phyloP scores from a whole-genome alignment of 148 eudicot genomes.

The Diospyros kaki region DNA sequence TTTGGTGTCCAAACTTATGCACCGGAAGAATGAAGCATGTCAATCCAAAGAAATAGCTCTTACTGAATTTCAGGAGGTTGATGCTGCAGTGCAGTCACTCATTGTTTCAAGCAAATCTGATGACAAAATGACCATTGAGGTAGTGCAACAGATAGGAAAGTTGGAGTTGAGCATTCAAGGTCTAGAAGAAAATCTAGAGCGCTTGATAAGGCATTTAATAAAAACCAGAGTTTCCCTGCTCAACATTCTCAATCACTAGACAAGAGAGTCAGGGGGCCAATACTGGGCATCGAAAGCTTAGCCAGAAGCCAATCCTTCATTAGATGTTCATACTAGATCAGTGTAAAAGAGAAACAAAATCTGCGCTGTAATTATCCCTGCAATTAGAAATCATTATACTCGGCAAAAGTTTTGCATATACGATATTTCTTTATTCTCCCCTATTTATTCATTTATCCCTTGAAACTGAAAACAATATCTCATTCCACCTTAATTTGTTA shows the following conservation, averaged over 20 bases:
- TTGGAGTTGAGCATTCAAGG: constrained; percentile 17
- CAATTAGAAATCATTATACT: neutral
- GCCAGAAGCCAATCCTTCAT: neutral
- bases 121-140: neutral
- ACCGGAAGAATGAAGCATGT: neutral
- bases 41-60: neutral
- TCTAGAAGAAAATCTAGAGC: constrained; percentile 23
- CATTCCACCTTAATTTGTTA: too few relatives aligned
- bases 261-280: neutral
- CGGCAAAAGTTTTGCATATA: neutral
- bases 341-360: neutral
- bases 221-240: constrained; percentile 30
- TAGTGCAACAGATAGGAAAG: constrained; percentile 16
- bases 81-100: too few relatives aligned
- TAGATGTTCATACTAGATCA: neutral
- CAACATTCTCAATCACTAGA: constrained; percentile 23
- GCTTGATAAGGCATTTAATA: constrained; percentile 26
- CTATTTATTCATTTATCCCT: neutral
- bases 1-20: constrained; percentile 6
- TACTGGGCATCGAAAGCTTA: neutral
- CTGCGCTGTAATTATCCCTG: neutral
- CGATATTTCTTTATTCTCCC: neutral
- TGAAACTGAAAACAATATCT: neutral
- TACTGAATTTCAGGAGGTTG: too few relatives aligned
- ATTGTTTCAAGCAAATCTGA: neutral